These are phyloP conservation scores for Emmonsia crescens DNA, from an alignment of 2,329 filamentous ascomycete genomes.

Conservation along the genomic window DNA sequence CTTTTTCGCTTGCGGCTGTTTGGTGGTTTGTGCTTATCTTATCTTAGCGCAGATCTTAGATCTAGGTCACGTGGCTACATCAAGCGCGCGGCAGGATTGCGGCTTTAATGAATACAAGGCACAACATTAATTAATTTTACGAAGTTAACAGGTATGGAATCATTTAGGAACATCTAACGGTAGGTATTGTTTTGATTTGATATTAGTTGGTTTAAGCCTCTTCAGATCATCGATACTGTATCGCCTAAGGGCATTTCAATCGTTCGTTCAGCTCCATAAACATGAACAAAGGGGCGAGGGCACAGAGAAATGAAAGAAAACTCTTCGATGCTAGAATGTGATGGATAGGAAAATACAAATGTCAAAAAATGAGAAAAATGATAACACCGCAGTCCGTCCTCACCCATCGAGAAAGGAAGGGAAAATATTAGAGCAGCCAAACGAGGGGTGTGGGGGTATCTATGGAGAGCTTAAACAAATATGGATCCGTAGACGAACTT, in stretches of 20 bases:
- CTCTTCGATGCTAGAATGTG: not conserved
- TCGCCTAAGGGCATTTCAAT: not conserved
- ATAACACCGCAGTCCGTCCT: not conserved
- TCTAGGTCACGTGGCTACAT: constrained; percentile 9
- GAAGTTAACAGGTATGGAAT: not conserved
- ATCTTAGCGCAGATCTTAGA: constrained; percentile 20
- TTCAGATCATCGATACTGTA: not conserved
- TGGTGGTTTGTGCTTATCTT: constrained; percentile 36
- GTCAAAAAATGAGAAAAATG: not conserved
- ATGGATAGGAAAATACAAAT: not conserved
- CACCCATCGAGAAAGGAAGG: not conserved
- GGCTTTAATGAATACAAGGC: not conserved
- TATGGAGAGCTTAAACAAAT: not conserved
- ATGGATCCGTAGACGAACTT: not conserved
- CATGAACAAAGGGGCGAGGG: not conserved
- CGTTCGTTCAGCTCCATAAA: not conserved
- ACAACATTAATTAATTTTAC: not conserved
- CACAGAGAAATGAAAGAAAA: not conserved
- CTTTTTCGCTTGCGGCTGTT: constrained; percentile 17
- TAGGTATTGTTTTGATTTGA: not conserved
- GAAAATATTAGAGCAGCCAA: not conserved
- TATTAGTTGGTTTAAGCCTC: not conserved
- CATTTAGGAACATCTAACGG: not conserved
- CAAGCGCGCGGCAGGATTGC: not conserved
- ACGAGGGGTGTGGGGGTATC: not conserved